Percentiles rank a stretch among this genome's conserved stretches.
These are phyloP conservation scores for Monosporascus sp. DNA, from an alignment of 2,329 filamentous ascomycete genomes.

Conservation along the genomic window DNA sequence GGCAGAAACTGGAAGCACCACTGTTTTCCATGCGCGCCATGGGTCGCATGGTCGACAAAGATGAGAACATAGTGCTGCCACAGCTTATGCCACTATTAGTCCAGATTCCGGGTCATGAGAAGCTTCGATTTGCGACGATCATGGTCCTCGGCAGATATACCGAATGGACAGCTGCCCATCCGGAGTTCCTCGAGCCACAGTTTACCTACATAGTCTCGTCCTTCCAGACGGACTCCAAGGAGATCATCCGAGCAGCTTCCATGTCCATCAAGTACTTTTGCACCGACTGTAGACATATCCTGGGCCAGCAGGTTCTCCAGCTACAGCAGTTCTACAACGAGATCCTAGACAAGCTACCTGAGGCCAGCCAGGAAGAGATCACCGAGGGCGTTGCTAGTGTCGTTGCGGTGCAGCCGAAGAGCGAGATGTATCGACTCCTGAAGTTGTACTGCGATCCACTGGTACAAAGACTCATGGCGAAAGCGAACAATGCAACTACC, in stretches of 20 bases:
- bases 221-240: conserved; percentile 81
- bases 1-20: conserved; percentile 94
- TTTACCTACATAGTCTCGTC: conserved; percentile 94
- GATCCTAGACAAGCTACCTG: conserved; percentile 79
- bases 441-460: conserved; percentile 93
- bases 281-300: conserved; percentile 82
- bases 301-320: conserved; percentile 77
- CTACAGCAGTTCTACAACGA: conserved; percentile 90
- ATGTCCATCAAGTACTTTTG: conserved; percentile 97
- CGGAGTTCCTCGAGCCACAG: conserved; percentile 85
- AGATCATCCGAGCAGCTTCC: conserved; percentile 86
- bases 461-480: conserved; percentile 74
- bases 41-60: conserved; percentile 89
- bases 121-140: conserved; percentile 96
- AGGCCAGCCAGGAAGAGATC: conserved; percentile 86
- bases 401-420: conserved; percentile 75
- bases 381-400: conserved; percentile 94
- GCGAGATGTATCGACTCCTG: conserved; percentile 76
- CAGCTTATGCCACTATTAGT: conserved; percentile 91
- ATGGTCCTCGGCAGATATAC: conserved; percentile 97
- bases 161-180: conserved; percentile 93
- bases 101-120: conserved; percentile 91
- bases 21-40: conserved; percentile 93
- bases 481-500: conserved; percentile 79
- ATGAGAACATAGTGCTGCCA: conserved; percentile 81